These are phyloP conservation scores for Hypoxylon rickii DNA, from an alignment of 495 filamentous ascomycete genomes.

Conservation along the genomic window DNA sequence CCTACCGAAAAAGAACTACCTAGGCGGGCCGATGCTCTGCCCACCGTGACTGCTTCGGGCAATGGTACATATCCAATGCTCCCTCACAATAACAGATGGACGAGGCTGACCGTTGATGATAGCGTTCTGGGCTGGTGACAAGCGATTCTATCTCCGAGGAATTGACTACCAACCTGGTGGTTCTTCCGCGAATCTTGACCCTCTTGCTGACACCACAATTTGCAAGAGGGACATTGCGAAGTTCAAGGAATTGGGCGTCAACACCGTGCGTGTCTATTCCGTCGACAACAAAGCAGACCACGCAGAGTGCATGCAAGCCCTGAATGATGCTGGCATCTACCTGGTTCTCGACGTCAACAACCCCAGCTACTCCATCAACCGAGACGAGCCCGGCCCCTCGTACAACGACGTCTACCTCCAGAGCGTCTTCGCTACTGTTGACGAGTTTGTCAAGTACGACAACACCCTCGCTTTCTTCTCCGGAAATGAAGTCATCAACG, in stretches of 20 bases:
- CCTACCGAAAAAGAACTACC: conserved; percentile 61
- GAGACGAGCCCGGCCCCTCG: conserved; percentile 70
- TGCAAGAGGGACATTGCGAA: conserved; percentile 85
- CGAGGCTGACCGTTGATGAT: conserved; percentile 21
- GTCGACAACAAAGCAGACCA: conserved; percentile 86
- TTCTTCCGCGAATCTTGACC: conserved; percentile 75
- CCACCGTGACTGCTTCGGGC: conserved; percentile 51
- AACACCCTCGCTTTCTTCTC: conserved; percentile 97
- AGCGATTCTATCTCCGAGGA: conserved; percentile 91
- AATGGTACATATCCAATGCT: conserved; percentile 44
- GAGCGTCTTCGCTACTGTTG: conserved; percentile 90
- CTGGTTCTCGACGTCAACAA: conserved; percentile 78
- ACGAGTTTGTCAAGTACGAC: conserved; percentile 81
- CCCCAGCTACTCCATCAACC: conserved; percentile 75
- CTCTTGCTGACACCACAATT: conserved; percentile 68
- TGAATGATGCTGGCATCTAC: conserved; percentile 89
- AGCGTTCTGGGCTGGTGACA: conserved; percentile 85
- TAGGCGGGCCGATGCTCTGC: conserved; percentile 48
- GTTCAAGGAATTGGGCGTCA: conserved; percentile 85
- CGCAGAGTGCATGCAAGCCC: conserved; percentile 78
- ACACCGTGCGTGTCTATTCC: conserved; percentile 91
- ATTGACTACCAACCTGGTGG: conserved; percentile 97
- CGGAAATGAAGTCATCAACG: conserved; percentile 95
- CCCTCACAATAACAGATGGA: background rate
- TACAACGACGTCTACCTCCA: conserved; percentile 95